Percentiles rank a stretch among this genome's conserved stretches.
phyloP scores from a whole-genome alignment of 2,329 filamentous ascomycete species.

The Alternaria novae-zelandiae region DNA sequence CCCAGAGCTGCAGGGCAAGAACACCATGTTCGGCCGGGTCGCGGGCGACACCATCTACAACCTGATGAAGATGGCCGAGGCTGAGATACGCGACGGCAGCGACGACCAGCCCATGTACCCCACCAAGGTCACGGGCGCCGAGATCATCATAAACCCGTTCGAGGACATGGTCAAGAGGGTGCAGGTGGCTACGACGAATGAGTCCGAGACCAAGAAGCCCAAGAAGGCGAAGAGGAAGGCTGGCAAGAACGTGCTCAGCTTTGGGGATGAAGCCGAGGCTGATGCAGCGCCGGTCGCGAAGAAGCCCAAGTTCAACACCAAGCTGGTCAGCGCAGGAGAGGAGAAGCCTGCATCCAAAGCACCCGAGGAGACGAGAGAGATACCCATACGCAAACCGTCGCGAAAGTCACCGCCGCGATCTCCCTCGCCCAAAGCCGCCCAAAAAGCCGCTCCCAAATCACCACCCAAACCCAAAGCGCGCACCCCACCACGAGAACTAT shows the following conservation, averaged over 20 bases:
- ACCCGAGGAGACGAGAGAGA: slow-evolving; percentile 34
- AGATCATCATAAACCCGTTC: slow-evolving; percentile 83
- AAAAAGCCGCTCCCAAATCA: slow-evolving; percentile 16
- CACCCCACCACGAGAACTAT: slow-evolving; percentile 47
- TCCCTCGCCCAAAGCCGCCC: slow-evolving; percentile 28
- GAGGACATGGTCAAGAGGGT: slow-evolving; percentile 77
- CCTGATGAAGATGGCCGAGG: slow-evolving; percentile 89
- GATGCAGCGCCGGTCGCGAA: slow-evolving; percentile 68
- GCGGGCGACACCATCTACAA: slow-evolving; percentile 97
- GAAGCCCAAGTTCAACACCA: slow-evolving; percentile 79
- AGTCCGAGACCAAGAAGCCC: slow-evolving; percentile 51
- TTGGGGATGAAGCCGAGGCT: slow-evolving; percentile 70
- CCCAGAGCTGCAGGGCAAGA: slow-evolving; percentile 84
- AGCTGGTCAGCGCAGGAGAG: slow-evolving; percentile 64
- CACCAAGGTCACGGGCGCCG: slow-evolving; percentile 74
- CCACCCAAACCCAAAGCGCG: slow-evolving; percentile 24
- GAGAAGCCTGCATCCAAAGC: slow-evolving; percentile 49
- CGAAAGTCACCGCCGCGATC: slow-evolving; percentile 34
- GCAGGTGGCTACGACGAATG: slow-evolving; percentile 60
- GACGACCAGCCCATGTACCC: slow-evolving; percentile 87
- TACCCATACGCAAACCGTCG: slow-evolving; percentile 42
- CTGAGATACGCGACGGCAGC: slow-evolving; percentile 76
- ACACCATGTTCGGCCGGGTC: slow-evolving; percentile 91
- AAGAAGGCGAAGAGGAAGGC: slow-evolving; percentile 71
- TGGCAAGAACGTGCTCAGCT: slow-evolving; percentile 79